Percentiles rank a stretch among this genome's conserved stretches.
Conservation (phyloP, 192 early-diverging fungal species). For the Podila epigama region DNA sequence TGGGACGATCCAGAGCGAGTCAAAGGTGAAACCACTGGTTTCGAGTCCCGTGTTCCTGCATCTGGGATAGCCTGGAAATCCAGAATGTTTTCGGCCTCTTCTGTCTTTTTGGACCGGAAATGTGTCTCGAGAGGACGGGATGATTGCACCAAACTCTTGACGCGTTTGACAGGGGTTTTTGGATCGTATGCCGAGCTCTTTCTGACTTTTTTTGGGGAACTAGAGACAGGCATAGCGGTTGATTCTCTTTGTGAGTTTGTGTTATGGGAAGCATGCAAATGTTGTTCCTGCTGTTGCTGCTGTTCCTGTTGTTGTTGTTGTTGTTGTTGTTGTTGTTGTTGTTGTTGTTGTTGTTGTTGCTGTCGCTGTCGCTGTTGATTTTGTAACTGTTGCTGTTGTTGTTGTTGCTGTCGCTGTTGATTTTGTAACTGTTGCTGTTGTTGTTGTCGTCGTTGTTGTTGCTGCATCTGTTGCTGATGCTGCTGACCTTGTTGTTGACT, state of each 20-base stretch:
- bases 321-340: too few species aligned
- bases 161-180: not conserved
- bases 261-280: not conserved
- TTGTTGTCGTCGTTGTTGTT: not conserved
- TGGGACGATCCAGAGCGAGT: not conserved
- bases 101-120: not conserved
- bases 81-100: not conserved
- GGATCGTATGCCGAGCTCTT: not conserved
- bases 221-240: not conserved
- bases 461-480: not conserved
- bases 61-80: constrained; percentile 4
- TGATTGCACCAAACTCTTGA: not conserved
- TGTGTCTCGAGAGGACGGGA: not conserved
- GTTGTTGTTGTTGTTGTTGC: not conserved
- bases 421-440: not conserved
- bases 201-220: not conserved
- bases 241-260: not conserved
- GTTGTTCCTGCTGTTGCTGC: not conserved
- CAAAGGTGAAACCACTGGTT: constrained; percentile 18
- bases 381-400: not conserved
- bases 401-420: not conserved
- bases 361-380: not conserved
- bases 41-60: constrained; percentile 28
- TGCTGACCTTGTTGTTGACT: not conserved
- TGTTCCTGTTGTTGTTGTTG: not conserved